These are phyloP conservation scores for Fusarium albosuccineum DNA, from an alignment of 2,329 filamentous ascomycete genomes.

Conservation along the genomic window DNA sequence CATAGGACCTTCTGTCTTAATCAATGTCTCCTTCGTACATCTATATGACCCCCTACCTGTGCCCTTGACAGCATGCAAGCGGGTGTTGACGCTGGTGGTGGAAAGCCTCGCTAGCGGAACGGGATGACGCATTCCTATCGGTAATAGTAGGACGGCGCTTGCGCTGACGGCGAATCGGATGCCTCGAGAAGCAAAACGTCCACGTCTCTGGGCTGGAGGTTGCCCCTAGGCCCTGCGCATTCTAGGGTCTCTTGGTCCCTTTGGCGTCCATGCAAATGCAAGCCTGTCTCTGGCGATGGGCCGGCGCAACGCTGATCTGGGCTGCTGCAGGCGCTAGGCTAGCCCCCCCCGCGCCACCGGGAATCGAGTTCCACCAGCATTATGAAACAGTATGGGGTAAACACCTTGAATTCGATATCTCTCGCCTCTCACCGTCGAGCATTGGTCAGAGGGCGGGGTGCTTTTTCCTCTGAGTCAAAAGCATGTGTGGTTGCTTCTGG, in stretches of 20 bases:
- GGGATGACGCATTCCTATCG: constrained; percentile 48
- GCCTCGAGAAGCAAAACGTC: constrained; percentile 9
- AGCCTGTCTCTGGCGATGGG: neutral
- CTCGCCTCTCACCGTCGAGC: constrained; percentile 43
- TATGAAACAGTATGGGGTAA: constrained; percentile 51
- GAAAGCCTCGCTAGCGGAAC: constrained; percentile 35
- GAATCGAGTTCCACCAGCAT: constrained; percentile 35
- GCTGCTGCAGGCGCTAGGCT: constrained; percentile 1
- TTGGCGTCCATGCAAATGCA: neutral
- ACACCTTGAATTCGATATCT: constrained; percentile 40
- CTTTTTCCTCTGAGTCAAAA: neutral
- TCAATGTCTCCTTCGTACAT: too few relatives aligned
- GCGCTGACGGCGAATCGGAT: constrained; percentile 39
- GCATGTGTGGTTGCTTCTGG: neutral
- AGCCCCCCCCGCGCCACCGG: constrained; percentile 21
- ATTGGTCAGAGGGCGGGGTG: constrained; percentile 13
- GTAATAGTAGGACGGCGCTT: constrained; percentile 38
- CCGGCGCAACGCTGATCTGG: constrained; percentile 12
- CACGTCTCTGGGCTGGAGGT: constrained; percentile 3
- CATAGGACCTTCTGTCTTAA: too few relatives aligned
- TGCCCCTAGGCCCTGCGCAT: neutral
- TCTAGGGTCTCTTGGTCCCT: constrained; percentile 22
- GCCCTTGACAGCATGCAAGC: too few relatives aligned
- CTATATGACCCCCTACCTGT: too few relatives aligned
- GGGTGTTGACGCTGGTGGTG: too few relatives aligned